Percentiles rank a stretch among this genome's conserved stretches.
Conservation (phyloP, 2,329 filamentous ascomycete genomes). For the Anisogramma anomala region DNA sequence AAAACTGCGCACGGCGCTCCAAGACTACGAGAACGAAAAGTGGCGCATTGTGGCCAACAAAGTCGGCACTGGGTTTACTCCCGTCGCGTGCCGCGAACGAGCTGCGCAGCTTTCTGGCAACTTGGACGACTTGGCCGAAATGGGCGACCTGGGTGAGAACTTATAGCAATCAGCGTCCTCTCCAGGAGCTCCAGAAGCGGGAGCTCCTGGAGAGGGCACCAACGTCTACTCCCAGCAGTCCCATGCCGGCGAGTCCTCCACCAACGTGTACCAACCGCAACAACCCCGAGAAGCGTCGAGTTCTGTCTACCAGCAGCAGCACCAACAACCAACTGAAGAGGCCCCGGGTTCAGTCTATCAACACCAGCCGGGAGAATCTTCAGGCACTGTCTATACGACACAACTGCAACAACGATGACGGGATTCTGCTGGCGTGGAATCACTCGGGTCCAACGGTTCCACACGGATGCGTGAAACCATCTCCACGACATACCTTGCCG, state of each 20-base stretch:
- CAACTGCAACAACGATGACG: constrained; percentile 23
- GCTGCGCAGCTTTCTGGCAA: constrained; percentile 44
- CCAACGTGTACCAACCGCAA: constrained; percentile 9
- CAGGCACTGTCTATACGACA: constrained; percentile 23
- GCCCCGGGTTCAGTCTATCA: constrained; percentile 7
- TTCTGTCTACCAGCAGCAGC: constrained; percentile 26
- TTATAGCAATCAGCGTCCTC: constrained; percentile 48
- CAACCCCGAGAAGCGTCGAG: constrained; percentile 16
- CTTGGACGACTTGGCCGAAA: constrained; percentile 26
- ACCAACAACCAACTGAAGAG: constrained; percentile 26
- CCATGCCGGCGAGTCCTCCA: constrained; percentile 16
- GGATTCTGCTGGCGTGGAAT: not conserved
- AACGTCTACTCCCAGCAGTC: constrained; percentile 27
- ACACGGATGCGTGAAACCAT: not conserved
- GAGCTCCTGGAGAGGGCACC: constrained; percentile 36
- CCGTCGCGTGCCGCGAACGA: constrained; percentile 75
- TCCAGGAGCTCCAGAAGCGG: constrained; percentile 32
- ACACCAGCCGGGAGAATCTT: constrained; percentile 3
- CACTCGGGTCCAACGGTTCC: not conserved
- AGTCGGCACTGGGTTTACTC: constrained; percentile 80
- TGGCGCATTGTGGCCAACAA: constrained; percentile 89
- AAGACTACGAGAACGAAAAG: constrained; percentile 82
- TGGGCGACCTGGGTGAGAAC: constrained; percentile 27
- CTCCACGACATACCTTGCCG: not conserved
- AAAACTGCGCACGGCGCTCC: constrained; percentile 63